phyloP scores from a whole-genome alignment of 345 rosid species.

The Punica granatum region DNA sequence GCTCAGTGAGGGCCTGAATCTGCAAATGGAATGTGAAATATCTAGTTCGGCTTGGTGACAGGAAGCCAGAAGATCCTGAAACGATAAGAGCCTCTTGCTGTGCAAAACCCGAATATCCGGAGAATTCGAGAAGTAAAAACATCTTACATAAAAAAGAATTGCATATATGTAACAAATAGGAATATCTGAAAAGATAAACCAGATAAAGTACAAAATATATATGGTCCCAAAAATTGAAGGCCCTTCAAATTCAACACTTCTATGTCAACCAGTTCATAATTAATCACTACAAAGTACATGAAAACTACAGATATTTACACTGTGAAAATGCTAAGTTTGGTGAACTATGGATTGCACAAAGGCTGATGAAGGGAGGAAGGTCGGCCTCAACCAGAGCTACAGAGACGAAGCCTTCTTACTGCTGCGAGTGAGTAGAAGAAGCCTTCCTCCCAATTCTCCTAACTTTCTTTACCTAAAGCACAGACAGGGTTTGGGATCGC shows the following conservation, averaged over 20 bases:
- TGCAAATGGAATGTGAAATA: too few relatives aligned
- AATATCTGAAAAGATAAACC: background rate
- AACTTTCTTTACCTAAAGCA: background rate
- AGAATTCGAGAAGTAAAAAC: background rate
- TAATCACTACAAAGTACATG: background rate
- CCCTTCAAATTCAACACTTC: background rate
- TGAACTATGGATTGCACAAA: background rate
- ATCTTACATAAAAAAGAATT: background rate
- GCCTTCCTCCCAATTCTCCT: background rate
- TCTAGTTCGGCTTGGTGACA: too few relatives aligned
- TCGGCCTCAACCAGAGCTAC: background rate
- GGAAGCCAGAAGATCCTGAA: too few relatives aligned
- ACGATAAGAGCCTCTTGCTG: background rate
- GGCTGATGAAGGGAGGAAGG: background rate
- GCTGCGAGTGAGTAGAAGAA: background rate
- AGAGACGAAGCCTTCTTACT: background rate
- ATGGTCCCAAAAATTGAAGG: background rate
- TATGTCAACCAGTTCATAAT: background rate
- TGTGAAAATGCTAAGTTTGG: background rate
- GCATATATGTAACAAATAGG: background rate
- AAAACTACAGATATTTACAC: conserved; percentile 2
- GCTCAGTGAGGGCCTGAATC: too few relatives aligned
- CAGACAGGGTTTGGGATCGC: background rate
- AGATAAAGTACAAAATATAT: background rate
- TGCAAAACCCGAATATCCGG: background rate